Base-by-base conservation (phyloP, 2,329 filamentous ascomycete species). In the Lasiodiplodia citricola region DNA sequence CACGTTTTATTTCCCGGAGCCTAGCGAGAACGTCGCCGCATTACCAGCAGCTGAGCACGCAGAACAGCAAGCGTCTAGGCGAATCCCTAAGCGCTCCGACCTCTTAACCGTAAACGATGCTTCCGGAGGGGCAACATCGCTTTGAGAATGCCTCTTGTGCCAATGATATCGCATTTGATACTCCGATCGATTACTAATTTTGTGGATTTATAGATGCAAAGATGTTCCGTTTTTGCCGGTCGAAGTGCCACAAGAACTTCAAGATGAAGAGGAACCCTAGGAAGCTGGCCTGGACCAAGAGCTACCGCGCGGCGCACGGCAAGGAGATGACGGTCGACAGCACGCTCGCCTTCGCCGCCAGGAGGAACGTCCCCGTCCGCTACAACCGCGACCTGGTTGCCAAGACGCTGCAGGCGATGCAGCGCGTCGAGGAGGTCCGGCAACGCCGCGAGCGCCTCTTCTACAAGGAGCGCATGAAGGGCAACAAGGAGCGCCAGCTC, bases 181-280 rank as follows among this genome's bases (percentile, higher is more conserved):
- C 18, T 8, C 11, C 13, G 14, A 51, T 11, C 11, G 28, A 21
- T 50, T 25, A 37, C 58, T 63, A n/a, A 63, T 25, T 6, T 14
- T 18, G 5, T 52, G 21, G 25, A 2, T 52, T 25, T 25, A 37
- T 38, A 64, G 60, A 64, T 60, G 88, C 88, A 71, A 87, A 87
- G 73, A 79, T 85, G 70, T 91, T 91, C 80, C 84, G 87, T 65
- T 92, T 91, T 82, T 91, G 90, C 83, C 37, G 57, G 23, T 86
- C 83, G 60, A 89, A 90, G 84, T 89, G 87, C 80, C 87, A 90
- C 80, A 88, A 88, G 71, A 82, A 82, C 86, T 97, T 96, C 88
- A 96, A 96, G 84, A 97, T 97, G 93, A 97, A 97, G 91, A 91
- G 96, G 74, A 97, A 98, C 84, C 94, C 95, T 44, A 90, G 95